Base-by-base conservation (phyloP, 1,284 basidiomycete genomes). In the Heterobasidion parviporum region DNA sequence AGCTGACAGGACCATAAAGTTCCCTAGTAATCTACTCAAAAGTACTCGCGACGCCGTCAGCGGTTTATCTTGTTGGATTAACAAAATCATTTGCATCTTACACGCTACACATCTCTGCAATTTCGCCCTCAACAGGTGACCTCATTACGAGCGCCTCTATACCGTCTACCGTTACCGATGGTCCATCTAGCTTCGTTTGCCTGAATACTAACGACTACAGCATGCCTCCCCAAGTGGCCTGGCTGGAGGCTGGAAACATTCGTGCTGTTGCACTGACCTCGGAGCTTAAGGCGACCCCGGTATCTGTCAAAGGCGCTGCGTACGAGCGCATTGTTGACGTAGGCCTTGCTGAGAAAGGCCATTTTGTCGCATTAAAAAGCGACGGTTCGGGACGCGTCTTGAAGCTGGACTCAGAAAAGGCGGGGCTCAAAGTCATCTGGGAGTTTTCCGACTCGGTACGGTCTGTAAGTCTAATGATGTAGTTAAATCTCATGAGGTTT, bases 51-150 rank as follows among this genome's bases (percentile, higher is more conserved):
- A 81, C 83, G 1, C 67, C 72, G 4, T 68, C 72, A 2, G 72
- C 81, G 0, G 68, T 92, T 32, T 91, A 88, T 64, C 73, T 82
- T n/a, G 68, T 90, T 18, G 89, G 88, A 0, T 71, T 90, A 33
- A 74, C 83, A 2, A 86, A 83, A 60, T 83, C 83, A 0, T 70
- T 81, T 57, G 71, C 76, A 1, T 80, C 82, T 0, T 83, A 84
- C 63, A 87, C 83, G 10, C 67, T 94, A 1, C 81, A 89, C 57
- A 72, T 89, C 60, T 80, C 82, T 14, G 71, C 82, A 2, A 68
- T 92, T 14, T 74, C 81, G 53, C 67, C 83, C 0, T 57, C 68
- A 3, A 82, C 78, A 1, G 89, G 89, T 1, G 71, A 77, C 44
- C 61, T 83, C 26, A 64, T 88, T 47, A 65, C 75, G 3, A 77